Base-by-base conservation (phyloP, 805 yeast genomes). In the Cyberlindnera euphorbiae region DNA sequence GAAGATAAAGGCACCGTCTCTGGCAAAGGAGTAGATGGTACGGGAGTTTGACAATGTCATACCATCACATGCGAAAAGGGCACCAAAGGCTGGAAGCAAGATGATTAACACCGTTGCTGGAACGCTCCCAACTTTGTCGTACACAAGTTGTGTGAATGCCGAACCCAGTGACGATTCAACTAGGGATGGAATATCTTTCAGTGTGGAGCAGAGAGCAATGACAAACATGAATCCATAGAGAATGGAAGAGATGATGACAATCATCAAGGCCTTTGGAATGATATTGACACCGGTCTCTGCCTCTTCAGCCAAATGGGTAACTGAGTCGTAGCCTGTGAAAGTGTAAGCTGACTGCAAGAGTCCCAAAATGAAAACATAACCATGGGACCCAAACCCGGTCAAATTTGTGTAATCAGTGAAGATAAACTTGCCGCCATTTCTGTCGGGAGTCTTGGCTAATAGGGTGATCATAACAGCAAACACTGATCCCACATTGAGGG, bases 281-380 rank as follows among this genome's bases (percentile, higher is more conserved):
- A 59, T 48, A 36, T 49, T 55, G 1, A 37, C 34, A 18, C 47
- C 44, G 6, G 51, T 34, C 15, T 52, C 51, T 13, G 60, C 53
- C 43, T 61, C 64, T 37, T 60, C 63, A 3, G 64, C 60, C 47
- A 58, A 51, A 38, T 60, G 66, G 8, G 60, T 53, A 3, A 58
- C 57, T 6, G 61, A 56, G 42, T 62, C 67, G 36, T 56, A 60
- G 33, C 62, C 55, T 5, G 62, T 49, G 28, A 62, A 51, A 10
- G 56, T 51, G 32, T 46, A 51, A 12, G 55, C 56, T 19, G 49
- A 42, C 32, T 51, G 58, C 14, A 53, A 35, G 12, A 53, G 36
- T 36, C 58, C 58, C 30, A 53, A 32, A 26, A 53, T 49, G 42
- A 51, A 53, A 32, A 51, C 56, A 26, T 49, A 49, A 3, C 50